Percentiles rank a stretch among this genome's conserved stretches.
Evolutionary conservation across 371 early-diverging fungal species (phyloP).

Genomic region (Mortierella sp.): DNA sequence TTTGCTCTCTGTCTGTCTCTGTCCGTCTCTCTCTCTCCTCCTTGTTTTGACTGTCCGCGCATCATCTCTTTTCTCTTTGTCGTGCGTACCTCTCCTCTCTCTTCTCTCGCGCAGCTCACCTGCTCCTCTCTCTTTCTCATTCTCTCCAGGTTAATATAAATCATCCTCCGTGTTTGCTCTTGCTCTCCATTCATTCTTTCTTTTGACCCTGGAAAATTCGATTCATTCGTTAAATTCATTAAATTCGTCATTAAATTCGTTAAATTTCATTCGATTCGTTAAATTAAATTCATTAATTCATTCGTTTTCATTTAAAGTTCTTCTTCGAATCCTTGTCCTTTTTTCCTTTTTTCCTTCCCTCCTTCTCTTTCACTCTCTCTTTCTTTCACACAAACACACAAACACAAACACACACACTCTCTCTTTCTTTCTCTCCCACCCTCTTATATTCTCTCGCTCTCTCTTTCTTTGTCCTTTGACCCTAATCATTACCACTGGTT

Average conservation of each 20-base stretch:
- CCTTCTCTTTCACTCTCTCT: neutral
- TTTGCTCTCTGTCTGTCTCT: too few species aligned
- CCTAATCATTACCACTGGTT: too few species aligned
- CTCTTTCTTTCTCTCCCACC: neutral
- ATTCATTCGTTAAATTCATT: neutral
- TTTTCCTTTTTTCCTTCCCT: neutral
- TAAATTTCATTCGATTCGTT: neutral
- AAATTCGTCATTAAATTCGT: neutral
- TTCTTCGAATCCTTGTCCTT: neutral
- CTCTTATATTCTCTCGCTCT: neutral
- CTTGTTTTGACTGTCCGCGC: neutral
- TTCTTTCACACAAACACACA: too few species aligned
- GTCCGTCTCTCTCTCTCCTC: too few species aligned
- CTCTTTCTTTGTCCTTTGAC: too few species aligned
- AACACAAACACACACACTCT: too few species aligned
- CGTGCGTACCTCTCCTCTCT: neutral
- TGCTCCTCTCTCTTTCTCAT: neutral
- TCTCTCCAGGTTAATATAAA: neutral
- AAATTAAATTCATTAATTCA: neutral
- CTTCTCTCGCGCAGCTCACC: neutral
- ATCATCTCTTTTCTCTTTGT: neutral
- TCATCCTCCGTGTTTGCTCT: neutral
- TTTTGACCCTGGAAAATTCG: neutral
- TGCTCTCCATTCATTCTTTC: neutral
- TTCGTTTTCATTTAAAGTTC: neutral